These are phyloP conservation scores for Fraxinus platypoda DNA, from an alignment of 305 asterid genomes.

Conservation along the genomic window DNA sequence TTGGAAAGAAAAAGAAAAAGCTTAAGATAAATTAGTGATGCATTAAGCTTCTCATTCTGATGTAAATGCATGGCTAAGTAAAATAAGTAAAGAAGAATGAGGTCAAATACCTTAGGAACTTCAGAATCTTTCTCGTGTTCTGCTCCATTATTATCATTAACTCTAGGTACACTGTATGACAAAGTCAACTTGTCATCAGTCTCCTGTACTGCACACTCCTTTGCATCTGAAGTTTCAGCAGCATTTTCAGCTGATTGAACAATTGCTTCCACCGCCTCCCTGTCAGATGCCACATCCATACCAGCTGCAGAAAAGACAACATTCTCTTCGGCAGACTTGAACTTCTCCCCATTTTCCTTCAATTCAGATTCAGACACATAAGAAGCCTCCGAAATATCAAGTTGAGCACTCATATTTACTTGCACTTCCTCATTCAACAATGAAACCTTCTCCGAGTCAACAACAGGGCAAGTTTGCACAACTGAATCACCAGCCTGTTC, in stretches of 20 bases:
- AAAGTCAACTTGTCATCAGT: conserved; percentile 35
- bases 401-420: conserved; percentile 18
- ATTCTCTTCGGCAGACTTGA: conserved; percentile 23
- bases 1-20: neutral
- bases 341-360: conserved; percentile 34
- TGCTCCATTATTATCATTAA: conserved; percentile 28
- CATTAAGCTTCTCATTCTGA: neutral
- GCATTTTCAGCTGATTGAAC: conserved; percentile 23
- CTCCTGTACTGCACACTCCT: conserved; percentile 25
- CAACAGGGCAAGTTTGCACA: neutral
- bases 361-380: conserved; percentile 19
- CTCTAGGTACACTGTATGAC: conserved; percentile 30
- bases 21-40: neutral
- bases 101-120: conserved; percentile 37
- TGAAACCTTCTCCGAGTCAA: conserved; percentile 16
- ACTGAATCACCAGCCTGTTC: conserved; percentile 17
- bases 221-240: conserved; percentile 24
- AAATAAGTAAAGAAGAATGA: neutral
- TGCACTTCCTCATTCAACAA: conserved; percentile 16
- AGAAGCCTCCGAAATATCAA: conserved; percentile 19
- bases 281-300: conserved; percentile 23
- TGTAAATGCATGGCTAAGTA: neutral
- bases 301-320: conserved; percentile 13
- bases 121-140: conserved; percentile 33
- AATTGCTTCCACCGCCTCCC: conserved; percentile 26